Evolutionary conservation across 441 rosid genomes (phyloP), one percentile per base, ranked within the genome.

Genomic region (Isatis lusitanica): DNA sequence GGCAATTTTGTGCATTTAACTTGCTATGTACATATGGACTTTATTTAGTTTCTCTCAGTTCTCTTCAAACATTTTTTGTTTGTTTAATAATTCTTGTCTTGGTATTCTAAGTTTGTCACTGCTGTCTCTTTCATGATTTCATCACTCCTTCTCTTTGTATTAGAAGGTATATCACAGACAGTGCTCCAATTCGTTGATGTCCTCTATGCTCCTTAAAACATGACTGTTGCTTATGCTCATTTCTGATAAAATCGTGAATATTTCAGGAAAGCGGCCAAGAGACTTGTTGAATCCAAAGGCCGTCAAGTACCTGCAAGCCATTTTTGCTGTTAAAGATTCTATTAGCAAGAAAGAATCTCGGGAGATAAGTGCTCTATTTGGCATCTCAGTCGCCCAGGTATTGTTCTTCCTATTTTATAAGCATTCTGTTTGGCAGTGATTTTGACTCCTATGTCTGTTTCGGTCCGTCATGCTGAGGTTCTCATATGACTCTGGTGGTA

Each of bases 281-380:
- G 98, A 96, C 84, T 87, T 96, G 83, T 77, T 96, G 69, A 93
- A 89, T 76, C 96, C 97, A 13, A 96, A 93, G 83, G 99, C 97
- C 50, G 88, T 89, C 65, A 92, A 90, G 77, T 87, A 96, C 82
- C 87, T 96, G 91, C 97, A 93, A 86, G 84, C 90, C 36, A 68
- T 93, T 82, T 96, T 92, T 57, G 85, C 99, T 46, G 77, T 96
- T 78, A 96, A 92, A 92, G 97, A 96, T 80, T 93, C 91, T 44
- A 87, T 93, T 71, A 90, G 90, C 76, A 93, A 96, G 86, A 96
- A 85, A 80, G 99, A 96, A 87, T 90, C 84, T 43, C 92, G 95
- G 35, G 96, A 93, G 75, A 90, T 96, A 74, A 96, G 99, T 81
- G 94, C 91, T 81, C 88, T 84, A 50, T 90, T 93, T 82, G 94